Evolutionary conservation across 306 rosid species (phyloP).

Genomic region (Casuarina cunninghamiana): DNA sequence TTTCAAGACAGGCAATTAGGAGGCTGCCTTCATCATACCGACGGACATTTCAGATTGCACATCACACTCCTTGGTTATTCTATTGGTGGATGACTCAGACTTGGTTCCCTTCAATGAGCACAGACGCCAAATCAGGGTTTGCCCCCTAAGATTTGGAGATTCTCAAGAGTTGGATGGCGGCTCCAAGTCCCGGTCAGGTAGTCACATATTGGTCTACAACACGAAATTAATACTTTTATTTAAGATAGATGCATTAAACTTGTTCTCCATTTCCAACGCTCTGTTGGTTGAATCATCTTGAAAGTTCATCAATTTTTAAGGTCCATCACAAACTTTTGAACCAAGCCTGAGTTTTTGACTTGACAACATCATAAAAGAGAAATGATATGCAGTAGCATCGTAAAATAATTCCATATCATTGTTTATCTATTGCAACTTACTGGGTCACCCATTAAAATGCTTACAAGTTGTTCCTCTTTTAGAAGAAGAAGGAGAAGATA

Average conservation of each 20-base stretch:
- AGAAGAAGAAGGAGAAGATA: too few relatives aligned
- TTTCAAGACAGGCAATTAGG: constrained; percentile 36
- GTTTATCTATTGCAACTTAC: background rate
- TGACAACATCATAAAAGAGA: background rate
- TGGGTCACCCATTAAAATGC: background rate
- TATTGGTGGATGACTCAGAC: constrained; percentile 85
- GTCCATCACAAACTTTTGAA: background rate
- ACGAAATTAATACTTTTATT: background rate
- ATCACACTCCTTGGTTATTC: constrained; percentile 64
- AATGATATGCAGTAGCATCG: background rate
- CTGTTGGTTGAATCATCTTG: background rate
- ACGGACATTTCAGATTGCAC: constrained; percentile 59
- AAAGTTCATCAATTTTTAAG: background rate
- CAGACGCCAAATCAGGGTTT: constrained; percentile 13
- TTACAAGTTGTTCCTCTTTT: background rate
- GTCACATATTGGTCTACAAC: background rate
- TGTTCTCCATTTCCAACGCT: background rate
- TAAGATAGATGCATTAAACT: background rate
- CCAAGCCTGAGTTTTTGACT: background rate
- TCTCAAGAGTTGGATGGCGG: constrained; percentile 32
- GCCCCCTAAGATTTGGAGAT: constrained; percentile 46
- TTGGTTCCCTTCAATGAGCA: constrained; percentile 63
- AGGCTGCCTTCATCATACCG: constrained; percentile 39
- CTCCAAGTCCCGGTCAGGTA: constrained; percentile 46
- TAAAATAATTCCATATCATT: background rate